These are phyloP conservation scores for Boletus tomentosulus DNA, from an alignment of 768 basidiomycete species.

Conservation along the genomic window DNA sequence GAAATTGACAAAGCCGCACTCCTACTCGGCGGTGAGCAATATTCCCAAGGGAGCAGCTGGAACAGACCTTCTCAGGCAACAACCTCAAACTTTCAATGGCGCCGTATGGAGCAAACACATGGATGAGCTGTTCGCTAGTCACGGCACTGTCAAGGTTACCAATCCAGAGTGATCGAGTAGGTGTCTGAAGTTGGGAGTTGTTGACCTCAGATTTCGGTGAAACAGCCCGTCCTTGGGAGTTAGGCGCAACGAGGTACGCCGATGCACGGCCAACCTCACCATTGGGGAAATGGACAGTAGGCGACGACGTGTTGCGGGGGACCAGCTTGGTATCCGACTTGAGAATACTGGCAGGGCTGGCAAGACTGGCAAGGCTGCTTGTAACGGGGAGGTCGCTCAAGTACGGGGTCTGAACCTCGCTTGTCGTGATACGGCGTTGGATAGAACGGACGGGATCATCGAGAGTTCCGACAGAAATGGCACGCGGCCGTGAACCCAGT, in stretches of 20 bases:
- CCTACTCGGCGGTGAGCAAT: constrained; percentile 47
- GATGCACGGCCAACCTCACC: constrained; percentile 57
- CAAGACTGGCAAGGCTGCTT: constrained; percentile 27
- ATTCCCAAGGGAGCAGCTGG: neutral
- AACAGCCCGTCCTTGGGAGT: constrained; percentile 66
- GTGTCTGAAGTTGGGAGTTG: constrained; percentile 79
- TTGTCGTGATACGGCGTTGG: constrained; percentile 59
- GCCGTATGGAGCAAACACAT: constrained; percentile 94
- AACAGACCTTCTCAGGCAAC: constrained; percentile 88
- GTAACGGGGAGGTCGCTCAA: constrained; percentile 46
- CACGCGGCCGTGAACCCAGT: constrained; percentile 59
- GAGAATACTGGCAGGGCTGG: constrained; percentile 43
- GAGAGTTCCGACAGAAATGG: constrained; percentile 84
- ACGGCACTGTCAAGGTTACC: constrained; percentile 95
- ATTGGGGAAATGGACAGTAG: constrained; percentile 68
- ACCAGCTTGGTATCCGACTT: constrained; percentile 54
- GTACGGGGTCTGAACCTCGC: constrained; percentile 54
- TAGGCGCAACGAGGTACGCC: constrained; percentile 66
- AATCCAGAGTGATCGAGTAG: constrained; percentile 96
- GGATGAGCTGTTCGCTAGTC: constrained; percentile 90
- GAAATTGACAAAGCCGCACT: constrained; percentile 99
- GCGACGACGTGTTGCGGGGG: constrained; percentile 39
- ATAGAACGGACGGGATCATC: constrained; percentile 73
- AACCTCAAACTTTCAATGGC: constrained; percentile 94
- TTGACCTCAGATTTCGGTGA: constrained; percentile 75